Evolutionary conservation across 495 filamentous ascomycete genomes (phyloP).

Genomic region (Tuber brumale): DNA sequence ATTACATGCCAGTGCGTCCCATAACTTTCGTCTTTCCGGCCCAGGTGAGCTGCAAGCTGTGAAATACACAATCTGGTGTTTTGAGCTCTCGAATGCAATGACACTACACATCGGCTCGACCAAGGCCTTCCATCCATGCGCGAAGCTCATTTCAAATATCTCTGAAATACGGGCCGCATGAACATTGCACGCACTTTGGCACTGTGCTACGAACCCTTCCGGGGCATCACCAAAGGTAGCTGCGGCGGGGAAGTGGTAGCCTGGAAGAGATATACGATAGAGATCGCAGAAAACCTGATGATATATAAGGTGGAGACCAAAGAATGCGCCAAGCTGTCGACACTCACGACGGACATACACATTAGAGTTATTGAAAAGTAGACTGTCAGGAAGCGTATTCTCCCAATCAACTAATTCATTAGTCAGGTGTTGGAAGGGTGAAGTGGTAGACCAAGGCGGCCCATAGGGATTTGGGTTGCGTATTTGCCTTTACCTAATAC

Average conservation of each 20-base stretch:
- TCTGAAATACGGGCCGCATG: conserved; percentile 1
- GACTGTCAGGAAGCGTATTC: conserved; percentile 1
- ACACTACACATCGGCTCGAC: neutral
- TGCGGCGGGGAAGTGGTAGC: neutral
- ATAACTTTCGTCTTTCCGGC: neutral
- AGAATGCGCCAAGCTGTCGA: conserved; percentile 1
- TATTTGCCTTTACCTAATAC: neutral
- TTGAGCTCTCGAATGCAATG: neutral
- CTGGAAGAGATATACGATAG: conserved; percentile 2
- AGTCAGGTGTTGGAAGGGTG: neutral
- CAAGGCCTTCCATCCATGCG: neutral
- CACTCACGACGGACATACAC: neutral
- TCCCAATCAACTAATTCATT: conserved; percentile 1
- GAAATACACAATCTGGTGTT: conserved; percentile 1
- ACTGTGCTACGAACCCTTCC: neutral
- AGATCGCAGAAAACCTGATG: conserved; percentile 3
- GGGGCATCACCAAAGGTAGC: neutral
- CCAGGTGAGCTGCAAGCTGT: neutral
- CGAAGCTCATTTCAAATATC: conserved; percentile 4
- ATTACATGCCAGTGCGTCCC: neutral
- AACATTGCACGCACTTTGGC: neutral
- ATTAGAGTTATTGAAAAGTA: neutral
- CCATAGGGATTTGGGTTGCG: neutral
- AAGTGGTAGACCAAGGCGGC: neutral
- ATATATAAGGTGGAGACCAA: conserved; percentile 2